Evolutionary conservation across 2,329 filamentous ascomycete genomes (phyloP).

Genomic region (Metarhizium robertsii): DNA sequence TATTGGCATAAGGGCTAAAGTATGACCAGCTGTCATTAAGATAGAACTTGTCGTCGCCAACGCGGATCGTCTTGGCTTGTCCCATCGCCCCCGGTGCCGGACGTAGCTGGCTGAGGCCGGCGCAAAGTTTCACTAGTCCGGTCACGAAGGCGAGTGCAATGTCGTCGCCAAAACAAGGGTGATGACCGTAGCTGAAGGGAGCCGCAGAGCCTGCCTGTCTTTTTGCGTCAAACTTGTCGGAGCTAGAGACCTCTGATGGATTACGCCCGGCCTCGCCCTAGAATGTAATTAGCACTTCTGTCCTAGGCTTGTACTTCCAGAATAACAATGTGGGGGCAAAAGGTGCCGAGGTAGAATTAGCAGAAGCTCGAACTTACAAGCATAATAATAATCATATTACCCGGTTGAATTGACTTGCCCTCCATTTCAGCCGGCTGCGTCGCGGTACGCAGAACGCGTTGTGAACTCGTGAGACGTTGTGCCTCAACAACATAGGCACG

Average conservation of each 20-base stretch:
- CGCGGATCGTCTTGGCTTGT: slow-evolving; percentile 31
- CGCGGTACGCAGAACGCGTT: slow-evolving; percentile 28
- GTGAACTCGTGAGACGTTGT: slow-evolving; percentile 28
- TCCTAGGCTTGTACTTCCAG: neutral
- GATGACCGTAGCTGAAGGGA: slow-evolving; percentile 35
- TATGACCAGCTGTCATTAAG: slow-evolving; percentile 40
- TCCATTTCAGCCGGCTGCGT: slow-evolving; percentile 24
- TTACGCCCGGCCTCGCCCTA: slow-evolving; percentile 30
- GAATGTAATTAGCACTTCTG: slow-evolving; percentile 7
- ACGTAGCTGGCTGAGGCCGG: slow-evolving; percentile 33
- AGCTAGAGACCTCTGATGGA: slow-evolving; percentile 24
- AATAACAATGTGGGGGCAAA: neutral
- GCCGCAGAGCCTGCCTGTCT: slow-evolving; percentile 30
- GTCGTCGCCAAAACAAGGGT: slow-evolving; percentile 35
- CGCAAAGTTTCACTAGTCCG: slow-evolving; percentile 32
- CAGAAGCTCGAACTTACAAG: slow-evolving; percentile 21
- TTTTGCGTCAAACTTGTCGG: slow-evolving; percentile 31
- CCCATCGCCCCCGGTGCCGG: slow-evolving; percentile 37
- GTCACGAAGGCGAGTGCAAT: slow-evolving; percentile 30
- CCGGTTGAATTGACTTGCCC: slow-evolving; percentile 28
- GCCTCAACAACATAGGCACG: slow-evolving; percentile 30
- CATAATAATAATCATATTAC: slow-evolving; percentile 29
- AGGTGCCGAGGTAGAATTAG: too few relatives aligned
- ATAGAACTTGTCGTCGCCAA: slow-evolving; percentile 30
- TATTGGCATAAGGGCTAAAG: slow-evolving; percentile 33